These are phyloP conservation scores for Camptophora hylomeconis DNA, from an alignment of 2,329 filamentous ascomycete species.

Conservation along the genomic window DNA sequence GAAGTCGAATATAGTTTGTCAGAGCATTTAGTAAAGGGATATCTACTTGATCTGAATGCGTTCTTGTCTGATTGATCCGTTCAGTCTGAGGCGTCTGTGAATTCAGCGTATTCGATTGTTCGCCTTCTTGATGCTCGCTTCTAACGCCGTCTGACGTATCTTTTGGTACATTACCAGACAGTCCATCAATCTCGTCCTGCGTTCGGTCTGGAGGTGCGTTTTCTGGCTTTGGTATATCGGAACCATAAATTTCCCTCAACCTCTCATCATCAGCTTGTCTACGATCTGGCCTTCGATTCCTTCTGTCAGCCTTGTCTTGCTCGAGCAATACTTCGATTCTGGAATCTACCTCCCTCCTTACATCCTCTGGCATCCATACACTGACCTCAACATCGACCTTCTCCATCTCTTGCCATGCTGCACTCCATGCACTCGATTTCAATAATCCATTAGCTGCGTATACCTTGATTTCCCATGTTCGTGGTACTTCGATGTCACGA, in stretches of 20 bases:
- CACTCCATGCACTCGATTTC: conserved; percentile 80
- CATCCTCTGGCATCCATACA: conserved; percentile 47
- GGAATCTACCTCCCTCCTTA: conserved; percentile 37
- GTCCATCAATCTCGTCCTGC: conserved; percentile 17
- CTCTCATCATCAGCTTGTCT: conserved; percentile 7
- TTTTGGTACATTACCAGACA: no score
- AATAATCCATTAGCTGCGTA: conserved; percentile 94
- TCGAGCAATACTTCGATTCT: conserved; percentile 29
- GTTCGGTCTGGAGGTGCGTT: conserved; percentile 6
- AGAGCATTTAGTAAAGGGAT: neutral
- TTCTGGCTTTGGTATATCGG: no score
- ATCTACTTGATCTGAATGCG: conserved; percentile 1
- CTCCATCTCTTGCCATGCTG: conserved; percentile 97
- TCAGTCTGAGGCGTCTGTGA: neutral
- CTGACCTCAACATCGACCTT: conserved; percentile 89
- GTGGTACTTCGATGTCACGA: conserved; percentile 33
- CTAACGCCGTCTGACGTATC: conserved; percentile 5
- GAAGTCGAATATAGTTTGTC: conserved; percentile 26
- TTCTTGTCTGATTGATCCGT: neutral
- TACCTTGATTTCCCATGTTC: conserved; percentile 58
- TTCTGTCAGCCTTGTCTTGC: conserved; percentile 12
- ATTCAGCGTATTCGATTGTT: neutral
- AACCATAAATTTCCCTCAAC: conserved; percentile 14
- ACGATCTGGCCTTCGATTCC: conserved; percentile 1
- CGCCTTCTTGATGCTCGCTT: conserved; percentile 2